Evolutionary conservation across 495 filamentous ascomycete genomes (phyloP), one percentile per base, ranked within the genome.

Genomic region (Sordaria brevicollis): DNA sequence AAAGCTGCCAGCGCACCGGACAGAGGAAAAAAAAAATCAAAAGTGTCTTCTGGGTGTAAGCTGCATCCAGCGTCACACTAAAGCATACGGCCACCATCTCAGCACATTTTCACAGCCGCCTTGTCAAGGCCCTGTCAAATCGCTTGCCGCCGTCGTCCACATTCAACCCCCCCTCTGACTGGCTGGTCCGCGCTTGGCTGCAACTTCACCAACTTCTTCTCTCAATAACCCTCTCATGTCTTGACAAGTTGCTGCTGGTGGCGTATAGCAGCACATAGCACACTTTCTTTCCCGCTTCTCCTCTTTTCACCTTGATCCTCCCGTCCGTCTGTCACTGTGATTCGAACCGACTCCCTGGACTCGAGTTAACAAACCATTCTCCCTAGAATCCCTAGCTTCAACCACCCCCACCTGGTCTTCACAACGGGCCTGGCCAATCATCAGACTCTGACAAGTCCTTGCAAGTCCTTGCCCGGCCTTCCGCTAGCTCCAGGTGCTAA

Each of bases 41-140:
- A 29, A 62, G 49, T 31, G n/a, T 62, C 49, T 62, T 7, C 35
- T 36, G 49, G 49, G 33, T 62, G 49, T 62, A 66, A 72, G 70
- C 77, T 75, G 77, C 77, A 76, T 71, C 71, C 72, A 70, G 54
- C 73, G 70, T 74, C 70, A 76, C 77, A 76, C 75, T 76, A 73
- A 74, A 75, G 76, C 76, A 76, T 67, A 17, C 71, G 66, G 68
- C 65, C 72, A 70, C 67, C 71, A 76, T 73, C 71, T 76, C 75
- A 76, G 77, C 77, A 78, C 77, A 76, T 65, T n/a, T 71, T 71
- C 75, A 75, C 75, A 74, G 75, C 78, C 76, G 78, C 78, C 71
- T 70, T 38, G 65, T 31, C 43, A 54, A 54, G 67, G 73, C 74
- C 76, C 76, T 78, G 78, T 74, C 77, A 69, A 76, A 70, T 72